Evolutionary conservation across 2,329 filamentous ascomycete genomes (phyloP).

Genomic region (Ampelomyces quisqualis): DNA sequence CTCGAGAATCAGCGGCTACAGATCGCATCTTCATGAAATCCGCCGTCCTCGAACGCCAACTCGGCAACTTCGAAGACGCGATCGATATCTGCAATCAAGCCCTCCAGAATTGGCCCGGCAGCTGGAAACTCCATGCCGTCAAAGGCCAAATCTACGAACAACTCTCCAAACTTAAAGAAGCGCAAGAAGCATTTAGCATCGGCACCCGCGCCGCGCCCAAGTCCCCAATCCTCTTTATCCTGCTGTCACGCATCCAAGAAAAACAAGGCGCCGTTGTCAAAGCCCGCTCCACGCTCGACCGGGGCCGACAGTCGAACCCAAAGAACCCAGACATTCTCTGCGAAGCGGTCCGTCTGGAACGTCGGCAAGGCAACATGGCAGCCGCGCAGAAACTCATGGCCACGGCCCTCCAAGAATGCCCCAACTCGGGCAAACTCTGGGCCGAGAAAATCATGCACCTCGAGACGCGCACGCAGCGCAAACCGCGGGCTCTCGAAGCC

Average conservation of each 20-base stretch:
- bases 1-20: constrained; percentile 84
- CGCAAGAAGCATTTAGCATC: constrained; percentile 83
- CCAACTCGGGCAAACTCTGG: constrained; percentile 85
- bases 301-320: constrained; percentile 82
- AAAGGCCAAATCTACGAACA: constrained; percentile 97
- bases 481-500: constrained; percentile 85
- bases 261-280: constrained; percentile 80
- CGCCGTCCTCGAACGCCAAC: constrained; percentile 86
- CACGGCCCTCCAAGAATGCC: constrained; percentile 85
- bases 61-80: constrained; percentile 75
- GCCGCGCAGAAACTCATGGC: constrained; percentile 94
- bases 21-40: constrained; percentile 98
- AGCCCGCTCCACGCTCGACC: constrained; percentile 88
- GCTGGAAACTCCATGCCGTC: constrained; percentile 94
- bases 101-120: constrained; percentile 79
- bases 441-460: constrained; percentile 94
- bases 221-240: constrained; percentile 84
- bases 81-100: constrained; percentile 86
- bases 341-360: constrained; percentile 90
- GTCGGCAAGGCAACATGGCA: constrained; percentile 75
- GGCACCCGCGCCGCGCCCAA: constrained; percentile 84
- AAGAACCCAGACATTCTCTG: constrained; percentile 85
- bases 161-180: constrained; percentile 75
- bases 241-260: constrained; percentile 87
- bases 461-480: constrained; percentile 86